A percentile compares a stretch with the other conserved stretches of the same genome.
Conservation (phyloP, 148 eudicot genomes). For the Rhododendron kiyosumense region DNA sequence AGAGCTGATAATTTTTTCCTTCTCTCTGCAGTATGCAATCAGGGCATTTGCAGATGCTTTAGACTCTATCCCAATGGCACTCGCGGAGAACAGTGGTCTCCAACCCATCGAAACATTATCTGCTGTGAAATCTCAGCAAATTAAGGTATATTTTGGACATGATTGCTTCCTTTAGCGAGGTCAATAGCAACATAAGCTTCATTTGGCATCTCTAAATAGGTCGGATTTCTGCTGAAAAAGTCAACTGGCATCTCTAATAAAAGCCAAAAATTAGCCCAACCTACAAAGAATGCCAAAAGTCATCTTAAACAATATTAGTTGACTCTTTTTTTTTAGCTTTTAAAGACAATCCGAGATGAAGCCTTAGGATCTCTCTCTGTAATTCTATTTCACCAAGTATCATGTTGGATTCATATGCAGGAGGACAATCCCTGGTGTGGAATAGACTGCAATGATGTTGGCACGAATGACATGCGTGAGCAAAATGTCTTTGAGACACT, state of each 20-base stretch:
- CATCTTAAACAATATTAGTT: neutral
- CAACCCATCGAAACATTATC: conserved; percentile 92
- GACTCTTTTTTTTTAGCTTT: neutral
- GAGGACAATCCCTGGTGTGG: conserved; percentile 76
- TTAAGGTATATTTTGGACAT: conserved; percentile 51
- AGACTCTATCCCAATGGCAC: conserved; percentile 94
- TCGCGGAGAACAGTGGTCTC: conserved; percentile 96
- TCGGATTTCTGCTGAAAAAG: neutral
- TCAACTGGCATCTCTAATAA: neutral
- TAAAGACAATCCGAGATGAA: neutral
- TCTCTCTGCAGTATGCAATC: conserved; percentile 74
- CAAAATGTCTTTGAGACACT: conserved; percentile 91
- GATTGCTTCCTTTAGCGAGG: neutral
- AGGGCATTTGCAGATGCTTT: conserved; percentile 96
- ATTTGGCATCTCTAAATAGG: neutral
- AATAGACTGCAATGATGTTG: conserved; percentile 84
- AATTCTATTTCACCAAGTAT: neutral
- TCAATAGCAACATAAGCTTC: neutral
- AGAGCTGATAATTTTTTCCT: neutral
- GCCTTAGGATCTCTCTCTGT: neutral
- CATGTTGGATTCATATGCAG: conserved; percentile 22
- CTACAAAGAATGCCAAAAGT: neutral
- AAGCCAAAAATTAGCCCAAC: neutral
- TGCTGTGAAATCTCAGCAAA: conserved; percentile 90
- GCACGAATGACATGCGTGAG: conserved; percentile 90